Conservation (phyloP, 192 early-diverging fungal genomes). For the Phycomyces blakesleeanus region DNA sequence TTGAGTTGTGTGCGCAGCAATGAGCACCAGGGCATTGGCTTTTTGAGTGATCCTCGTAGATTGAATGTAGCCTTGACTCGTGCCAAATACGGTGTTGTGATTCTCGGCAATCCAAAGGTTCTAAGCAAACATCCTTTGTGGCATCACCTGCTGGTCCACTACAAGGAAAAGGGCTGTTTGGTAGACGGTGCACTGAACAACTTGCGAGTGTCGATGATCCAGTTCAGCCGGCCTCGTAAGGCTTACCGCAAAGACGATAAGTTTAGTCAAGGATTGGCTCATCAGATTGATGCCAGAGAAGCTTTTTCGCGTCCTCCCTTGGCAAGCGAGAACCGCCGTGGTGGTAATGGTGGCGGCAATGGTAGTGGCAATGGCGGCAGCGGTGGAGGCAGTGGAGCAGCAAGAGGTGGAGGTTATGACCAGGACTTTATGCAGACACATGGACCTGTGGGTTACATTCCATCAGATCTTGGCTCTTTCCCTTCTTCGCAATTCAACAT, state of each 20-base stretch:
- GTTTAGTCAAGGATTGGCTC: conserved; percentile 54
- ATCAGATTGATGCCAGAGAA: conserved; percentile 57
- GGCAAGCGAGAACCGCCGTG: conserved; percentile 45
- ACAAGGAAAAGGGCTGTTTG: conserved; percentile 83
- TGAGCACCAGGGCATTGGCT: conserved; percentile 95
- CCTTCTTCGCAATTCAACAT: conserved; percentile 47
- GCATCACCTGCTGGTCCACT: conserved; percentile 94
- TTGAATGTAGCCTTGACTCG: conserved; percentile 88
- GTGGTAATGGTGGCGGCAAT: too few relatives aligned
- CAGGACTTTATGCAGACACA: conserved; percentile 50
- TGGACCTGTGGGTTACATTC: conserved; percentile 47
- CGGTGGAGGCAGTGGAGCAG: too few relatives aligned
- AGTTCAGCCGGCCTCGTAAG: conserved; percentile 73
- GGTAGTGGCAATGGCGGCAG: too few relatives aligned
- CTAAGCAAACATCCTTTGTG: conserved; percentile 89
- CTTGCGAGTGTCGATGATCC: conserved; percentile 85
- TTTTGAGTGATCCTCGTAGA: conserved; percentile 87
- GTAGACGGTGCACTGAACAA: conserved; percentile 92
- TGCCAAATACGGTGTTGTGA: conserved; percentile 90
- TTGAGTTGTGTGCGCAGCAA: conserved; percentile 96
- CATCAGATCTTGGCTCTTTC: conserved; percentile 41
- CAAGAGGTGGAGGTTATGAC: conserved; percentile 40
- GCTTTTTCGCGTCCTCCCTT: conserved; percentile 53
- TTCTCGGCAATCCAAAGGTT: conserved; percentile 94
- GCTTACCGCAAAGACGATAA: conserved; percentile 52